Conservation (phyloP, 2,329 filamentous ascomycete species). For the Zelopaecilomyces penicillatus region DNA sequence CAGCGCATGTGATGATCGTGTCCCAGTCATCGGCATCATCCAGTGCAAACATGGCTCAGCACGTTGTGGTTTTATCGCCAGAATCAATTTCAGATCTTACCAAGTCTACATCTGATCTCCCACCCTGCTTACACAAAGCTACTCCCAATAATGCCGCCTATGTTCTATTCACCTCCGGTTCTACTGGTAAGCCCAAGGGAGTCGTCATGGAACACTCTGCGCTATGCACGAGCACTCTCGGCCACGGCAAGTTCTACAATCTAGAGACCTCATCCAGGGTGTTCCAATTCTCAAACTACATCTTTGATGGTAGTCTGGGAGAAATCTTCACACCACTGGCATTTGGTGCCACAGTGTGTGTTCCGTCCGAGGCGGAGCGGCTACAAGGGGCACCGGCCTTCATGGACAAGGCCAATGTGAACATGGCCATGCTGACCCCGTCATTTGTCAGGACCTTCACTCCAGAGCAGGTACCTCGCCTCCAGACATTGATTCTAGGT, state of each 20-base stretch:
- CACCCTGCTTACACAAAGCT: neutral
- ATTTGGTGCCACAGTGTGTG: conserved; percentile 14
- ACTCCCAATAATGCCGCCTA: conserved; percentile 11
- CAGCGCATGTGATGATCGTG: conserved; percentile 6
- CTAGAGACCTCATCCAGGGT: conserved; percentile 42
- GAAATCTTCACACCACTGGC: conserved; percentile 16
- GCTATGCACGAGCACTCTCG: conserved; percentile 41
- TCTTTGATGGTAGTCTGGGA: conserved; percentile 39
- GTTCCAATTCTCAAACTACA: conserved; percentile 42
- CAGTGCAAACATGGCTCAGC: conserved; percentile 1
- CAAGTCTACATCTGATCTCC: neutral
- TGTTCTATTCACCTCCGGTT: conserved; percentile 21
- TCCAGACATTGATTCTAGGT: conserved; percentile 8
- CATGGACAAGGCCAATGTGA: conserved; percentile 3
- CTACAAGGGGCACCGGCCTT: conserved; percentile 7
- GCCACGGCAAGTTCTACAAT: conserved; percentile 37
- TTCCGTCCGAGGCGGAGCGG: conserved; percentile 13
- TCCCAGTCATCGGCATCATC: neutral
- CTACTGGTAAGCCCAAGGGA: conserved; percentile 20
- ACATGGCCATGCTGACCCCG: conserved; percentile 12
- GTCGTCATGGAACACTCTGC: conserved; percentile 35
- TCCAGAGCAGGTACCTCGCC: conserved; percentile 8
- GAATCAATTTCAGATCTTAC: neutral
- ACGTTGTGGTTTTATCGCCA: neutral
- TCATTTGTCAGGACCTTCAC: conserved; percentile 11